Percentiles rank a stretch among this genome's conserved stretches.
These are phyloP conservation scores for Coemansia sp. DNA, from an alignment of 192 early-diverging fungal species.

Conservation along the genomic window DNA sequence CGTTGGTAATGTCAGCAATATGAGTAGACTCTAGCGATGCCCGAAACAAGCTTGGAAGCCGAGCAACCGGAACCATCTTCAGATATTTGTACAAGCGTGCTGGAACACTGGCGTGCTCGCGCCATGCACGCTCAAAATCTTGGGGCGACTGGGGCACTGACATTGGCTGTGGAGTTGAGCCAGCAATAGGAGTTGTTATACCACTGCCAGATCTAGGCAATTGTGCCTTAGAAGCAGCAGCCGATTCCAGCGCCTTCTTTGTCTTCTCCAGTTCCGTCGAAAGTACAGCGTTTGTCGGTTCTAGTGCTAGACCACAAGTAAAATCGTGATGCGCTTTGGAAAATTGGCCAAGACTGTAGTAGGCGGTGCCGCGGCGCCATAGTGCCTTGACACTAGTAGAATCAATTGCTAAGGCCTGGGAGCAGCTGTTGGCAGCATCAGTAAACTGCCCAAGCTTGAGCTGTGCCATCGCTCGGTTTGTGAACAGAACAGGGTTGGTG, in stretches of 20 bases:
- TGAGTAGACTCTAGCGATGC: constrained; percentile 16
- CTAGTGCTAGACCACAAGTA: constrained; percentile 4
- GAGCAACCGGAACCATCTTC: constrained; percentile 4
- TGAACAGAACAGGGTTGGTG: constrained; percentile 57
- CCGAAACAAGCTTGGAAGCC: constrained; percentile 15
- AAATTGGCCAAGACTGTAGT: neutral
- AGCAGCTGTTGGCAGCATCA: constrained; percentile 13
- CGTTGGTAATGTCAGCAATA: constrained; percentile 4
- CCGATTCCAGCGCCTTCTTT: neutral
- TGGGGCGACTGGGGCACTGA: constrained; percentile 9
- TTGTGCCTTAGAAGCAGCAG: neutral
- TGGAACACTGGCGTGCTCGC: constrained; percentile 5
- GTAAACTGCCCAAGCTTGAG: constrained; percentile 68
- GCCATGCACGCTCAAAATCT: constrained; percentile 25
- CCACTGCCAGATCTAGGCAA: neutral
- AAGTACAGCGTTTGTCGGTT: constrained; percentile 14
- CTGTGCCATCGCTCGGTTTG: constrained; percentile 82
- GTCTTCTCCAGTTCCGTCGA: constrained; percentile 12
- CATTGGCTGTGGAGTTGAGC: neutral
- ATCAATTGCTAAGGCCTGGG: constrained; percentile 8
- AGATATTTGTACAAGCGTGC: constrained; percentile 14
- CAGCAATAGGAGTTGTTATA: neutral
- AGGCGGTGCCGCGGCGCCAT: constrained; percentile 22
- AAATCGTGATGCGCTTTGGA: constrained; percentile 15
- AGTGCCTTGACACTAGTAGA: constrained; percentile 23